These are phyloP conservation scores for Marsdenia floribunda DNA, from an alignment of 257 asterid genomes.

Conservation along the genomic window DNA sequence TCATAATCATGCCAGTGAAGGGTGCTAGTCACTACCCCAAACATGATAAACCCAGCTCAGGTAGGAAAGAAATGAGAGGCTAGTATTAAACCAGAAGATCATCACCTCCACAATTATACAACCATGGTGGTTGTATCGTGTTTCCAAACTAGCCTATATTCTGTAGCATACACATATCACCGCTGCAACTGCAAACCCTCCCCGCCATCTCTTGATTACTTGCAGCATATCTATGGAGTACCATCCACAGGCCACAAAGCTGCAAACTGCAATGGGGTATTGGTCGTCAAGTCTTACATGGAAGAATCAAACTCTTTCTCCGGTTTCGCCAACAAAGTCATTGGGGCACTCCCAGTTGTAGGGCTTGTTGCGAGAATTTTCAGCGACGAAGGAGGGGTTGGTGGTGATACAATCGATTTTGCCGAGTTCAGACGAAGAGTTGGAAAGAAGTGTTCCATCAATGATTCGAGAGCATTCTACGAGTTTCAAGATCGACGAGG, in stretches of 20 bases:
- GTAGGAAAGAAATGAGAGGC: slow-evolving; percentile 38
- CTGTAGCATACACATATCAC: slow-evolving; percentile 23
- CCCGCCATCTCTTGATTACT: slow-evolving; percentile 45
- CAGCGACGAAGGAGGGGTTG: slow-evolving; percentile 89
- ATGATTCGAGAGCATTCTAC: slow-evolving; percentile 75
- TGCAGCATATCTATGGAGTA: slow-evolving; percentile 35
- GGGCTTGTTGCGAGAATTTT: slow-evolving; percentile 78
- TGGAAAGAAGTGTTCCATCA: slow-evolving; percentile 82
- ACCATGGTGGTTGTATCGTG: slow-evolving; percentile 69
- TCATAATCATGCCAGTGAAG: too few species aligned
- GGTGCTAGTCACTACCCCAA: not conserved
- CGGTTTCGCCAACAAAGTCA: slow-evolving; percentile 62
- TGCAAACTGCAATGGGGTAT: slow-evolving; percentile 33
- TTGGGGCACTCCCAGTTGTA: slow-evolving; percentile 82
- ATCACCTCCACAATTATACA: slow-evolving; percentile 16
- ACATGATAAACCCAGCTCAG: not conserved
- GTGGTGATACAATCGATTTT: slow-evolving; percentile 72
- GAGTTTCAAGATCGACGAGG: slow-evolving; percentile 84
- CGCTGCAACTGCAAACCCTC: slow-evolving; percentile 25
- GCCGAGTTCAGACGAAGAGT: slow-evolving; percentile 88
- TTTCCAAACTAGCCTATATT: slow-evolving; percentile 47
- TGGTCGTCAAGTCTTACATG: slow-evolving; percentile 61
- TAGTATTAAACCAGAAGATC: slow-evolving; percentile 32
- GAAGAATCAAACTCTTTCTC: slow-evolving; percentile 73
- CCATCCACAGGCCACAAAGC: slow-evolving; percentile 29